Base-by-base conservation (phyloP, 177 flowering plant species). In the Vitis hybrid region DNA sequence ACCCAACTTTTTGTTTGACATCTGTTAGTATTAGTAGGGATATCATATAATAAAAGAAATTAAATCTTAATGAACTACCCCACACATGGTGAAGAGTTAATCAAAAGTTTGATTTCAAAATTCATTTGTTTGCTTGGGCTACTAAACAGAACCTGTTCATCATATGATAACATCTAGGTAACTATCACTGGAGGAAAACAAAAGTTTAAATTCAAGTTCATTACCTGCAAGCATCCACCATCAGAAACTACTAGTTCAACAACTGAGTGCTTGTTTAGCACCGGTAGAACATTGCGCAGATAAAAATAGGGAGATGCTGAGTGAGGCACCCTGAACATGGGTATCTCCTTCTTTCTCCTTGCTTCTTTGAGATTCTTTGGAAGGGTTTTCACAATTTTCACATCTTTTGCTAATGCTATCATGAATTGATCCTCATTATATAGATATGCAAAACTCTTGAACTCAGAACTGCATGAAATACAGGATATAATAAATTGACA, bases 151-250 rank as follows among this genome's bases (percentile, higher is more conserved):
- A 55, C 9, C 13, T 0, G 10, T 12, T 48, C 39, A 49, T 1
- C 50, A 64, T 10, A 65, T 22, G 2, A 49, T 9, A 20, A 45
- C 1, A 55, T 3, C 45, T 33, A 33, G 8, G 56, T 15, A 11
- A 53, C 16, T 53, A 12, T 53, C 16, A 16, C n/a, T 11, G 16
- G 56, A 53, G n/a, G n/a, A 53, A 15, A 14, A 16, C 20, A 55
- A 64, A 19, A 10, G 33, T 58, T 26, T 12, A 65, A 16, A 50
- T 26, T 11, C 49, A 56, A 71, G 33, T 14, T 39, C 51, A 20
- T 22, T 83, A 94, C 99, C 97, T 93, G 97, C 89, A 93, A 88
- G 80, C 99, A 89, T 62, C 99, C 98, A 61, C 99, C 99, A 66
- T 87, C 87, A 52, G 96, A 79, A 60, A 91, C 83, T 68, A 90